Evolutionary conservation across 108 stramenopile species (phyloP).

Genomic region (Fragilaria crotonensis): DNA sequence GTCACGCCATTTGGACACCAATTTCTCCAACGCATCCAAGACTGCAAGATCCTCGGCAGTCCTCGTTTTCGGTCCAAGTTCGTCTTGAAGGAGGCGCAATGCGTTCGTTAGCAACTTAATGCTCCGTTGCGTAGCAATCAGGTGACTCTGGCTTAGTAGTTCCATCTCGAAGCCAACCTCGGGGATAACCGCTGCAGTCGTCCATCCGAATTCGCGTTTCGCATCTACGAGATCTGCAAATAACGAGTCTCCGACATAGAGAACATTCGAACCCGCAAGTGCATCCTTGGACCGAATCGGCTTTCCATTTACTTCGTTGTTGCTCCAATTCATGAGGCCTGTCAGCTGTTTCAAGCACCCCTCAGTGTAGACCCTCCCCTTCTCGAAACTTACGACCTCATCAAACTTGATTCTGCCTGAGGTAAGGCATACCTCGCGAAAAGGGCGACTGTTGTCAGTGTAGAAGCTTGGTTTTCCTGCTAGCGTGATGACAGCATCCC

Average conservation of each 20-base stretch:
- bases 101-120: slow-evolving; percentile 70
- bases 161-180: slow-evolving; percentile 72
- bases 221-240: slow-evolving; percentile 98
- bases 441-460: slow-evolving; percentile 72
- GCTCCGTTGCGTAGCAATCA: slow-evolving; percentile 43
- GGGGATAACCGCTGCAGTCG: slow-evolving; percentile 83
- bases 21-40: slow-evolving; percentile 55
- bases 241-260: slow-evolving; percentile 95
- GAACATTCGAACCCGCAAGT: slow-evolving; percentile 61
- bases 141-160: slow-evolving; percentile 42
- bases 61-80: slow-evolving; percentile 41
- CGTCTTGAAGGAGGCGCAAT: slow-evolving; percentile 50
- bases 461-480: slow-evolving; percentile 95
- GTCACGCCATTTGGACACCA: slow-evolving; percentile 78
- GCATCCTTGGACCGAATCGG: slow-evolving; percentile 31
- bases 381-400: slow-evolving; percentile 44
- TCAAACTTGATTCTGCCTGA: slow-evolving; percentile 58
- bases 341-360: slow-evolving; percentile 75
- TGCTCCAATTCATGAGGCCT: slow-evolving; percentile 49
- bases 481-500: slow-evolving; percentile 73
- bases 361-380: slow-evolving; percentile 66
- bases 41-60: slow-evolving; percentile 56
- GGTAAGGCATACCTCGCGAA: slow-evolving; percentile 68
- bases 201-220: slow-evolving; percentile 87
- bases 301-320: slow-evolving; percentile 3